Base-by-base conservation (phyloP, 78 protist species). In the Chrysochromulina tobinii region DNA sequence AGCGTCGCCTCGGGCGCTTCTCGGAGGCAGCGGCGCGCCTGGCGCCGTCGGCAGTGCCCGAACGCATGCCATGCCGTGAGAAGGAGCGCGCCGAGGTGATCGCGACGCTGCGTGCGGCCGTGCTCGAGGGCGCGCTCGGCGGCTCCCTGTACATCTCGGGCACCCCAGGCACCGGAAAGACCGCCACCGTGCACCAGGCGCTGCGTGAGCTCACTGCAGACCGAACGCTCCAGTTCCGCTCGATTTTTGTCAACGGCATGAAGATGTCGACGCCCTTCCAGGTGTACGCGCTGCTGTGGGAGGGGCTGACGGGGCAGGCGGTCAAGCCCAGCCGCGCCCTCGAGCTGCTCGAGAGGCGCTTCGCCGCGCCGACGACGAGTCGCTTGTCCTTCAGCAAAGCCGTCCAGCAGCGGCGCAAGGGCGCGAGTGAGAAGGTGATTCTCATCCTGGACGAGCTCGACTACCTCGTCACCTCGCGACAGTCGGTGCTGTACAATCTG, bases 161-260 rank as follows among this genome's bases (percentile, higher is more conserved):
- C 27, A 92, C 95, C 57, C 96, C 96, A 6, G 96, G 96, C 54
- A 95, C 96, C 1, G 97, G 97, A 53, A 96, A 96, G 89, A 96
- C 97, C 4, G 94, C 96, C 1, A 96, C 97, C 1, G 97, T 96
- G 0, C 90, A 75, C 73, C 96, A 96, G 58, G 88, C 91, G 5
- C 91, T 93, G 1, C 64, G 93, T n/a, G 9, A 38, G 9, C 61
- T 96, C n/a, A 94, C 66, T 50, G 38, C 23, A 17, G 87, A 72
- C 17, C 48, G 23, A 14, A 0, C 20, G 9, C 61, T 79, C 23
- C 50, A 59, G 20, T 92, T 92, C 68, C 8, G 23, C 20, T 38
- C 55, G 7, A 55, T 90, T n/a, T 90, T 83, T 50, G 55, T 93
- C 67, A 93, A 93, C 84, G 88, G 84, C 3, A 86, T 91, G 93